Percentiles rank a stretch among this genome's conserved stretches.
phyloP scores from a whole-genome alignment of 2,329 filamentous ascomycete species.

The Dryadomyces quercus-mongolicae region DNA sequence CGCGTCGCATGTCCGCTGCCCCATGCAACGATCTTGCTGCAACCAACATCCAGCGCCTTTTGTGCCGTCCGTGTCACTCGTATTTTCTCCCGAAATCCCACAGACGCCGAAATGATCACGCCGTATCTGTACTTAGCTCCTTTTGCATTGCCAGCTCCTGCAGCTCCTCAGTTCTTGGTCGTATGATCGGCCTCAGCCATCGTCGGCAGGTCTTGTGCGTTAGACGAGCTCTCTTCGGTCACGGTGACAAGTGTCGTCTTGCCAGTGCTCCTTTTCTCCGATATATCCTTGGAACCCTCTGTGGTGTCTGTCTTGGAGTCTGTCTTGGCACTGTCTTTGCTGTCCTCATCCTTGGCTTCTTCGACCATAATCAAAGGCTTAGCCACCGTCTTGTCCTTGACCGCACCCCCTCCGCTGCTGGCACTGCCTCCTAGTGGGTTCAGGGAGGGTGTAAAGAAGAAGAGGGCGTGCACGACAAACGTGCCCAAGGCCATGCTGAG shows the following conservation, averaged over 20 bases:
- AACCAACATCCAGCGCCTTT: too few relatives aligned
- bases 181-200: neutral
- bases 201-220: too few relatives aligned
- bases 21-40: too few relatives aligned
- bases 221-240: neutral
- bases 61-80: too few relatives aligned
- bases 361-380: too few relatives aligned
- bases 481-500: neutral
- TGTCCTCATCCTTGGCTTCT: neutral
- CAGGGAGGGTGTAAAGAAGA: slow-evolving; percentile 2
- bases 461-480: neutral
- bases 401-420: too few relatives aligned
- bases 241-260: neutral
- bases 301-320: neutral
- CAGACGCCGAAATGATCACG: too few relatives aligned
- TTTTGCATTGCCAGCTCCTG: too few relatives aligned
- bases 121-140: too few relatives aligned
- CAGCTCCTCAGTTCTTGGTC: neutral
- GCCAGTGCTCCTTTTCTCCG: neutral
- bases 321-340: neutral
- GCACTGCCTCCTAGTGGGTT: neutral
- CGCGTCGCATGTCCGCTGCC: too few relatives aligned
- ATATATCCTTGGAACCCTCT: too few relatives aligned
- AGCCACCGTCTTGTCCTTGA: neutral
- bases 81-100: too few relatives aligned